Conservation (phyloP, 805 yeast genomes). For the Metschnikowia amazonensis region DNA sequence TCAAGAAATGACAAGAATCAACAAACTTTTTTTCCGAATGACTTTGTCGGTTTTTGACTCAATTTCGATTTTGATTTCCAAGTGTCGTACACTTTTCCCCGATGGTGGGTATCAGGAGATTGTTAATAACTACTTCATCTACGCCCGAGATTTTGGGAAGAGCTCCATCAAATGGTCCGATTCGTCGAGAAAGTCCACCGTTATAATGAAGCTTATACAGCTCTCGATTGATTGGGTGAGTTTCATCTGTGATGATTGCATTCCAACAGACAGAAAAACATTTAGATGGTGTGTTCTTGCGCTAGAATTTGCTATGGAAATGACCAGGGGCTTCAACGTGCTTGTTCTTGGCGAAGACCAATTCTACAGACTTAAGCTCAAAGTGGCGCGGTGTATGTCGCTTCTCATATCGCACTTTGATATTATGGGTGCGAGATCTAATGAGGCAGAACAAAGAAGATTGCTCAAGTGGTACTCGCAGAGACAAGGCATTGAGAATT, state of each 20-base stretch:
- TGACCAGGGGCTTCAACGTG: conserved; percentile 87
- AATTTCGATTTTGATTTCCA: conserved; percentile 48
- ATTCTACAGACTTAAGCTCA: conserved; percentile 64
- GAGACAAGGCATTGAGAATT: conserved; percentile 49
- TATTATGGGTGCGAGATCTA: conserved; percentile 95
- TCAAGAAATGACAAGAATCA: conserved; percentile 61
- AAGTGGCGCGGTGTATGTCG: conserved; percentile 94
- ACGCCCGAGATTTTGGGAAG: conserved; percentile 77
- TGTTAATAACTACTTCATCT: conserved; percentile 68
- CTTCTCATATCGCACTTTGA: conserved; percentile 92
- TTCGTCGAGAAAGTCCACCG: conserved; percentile 58
- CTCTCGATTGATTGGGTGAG: conserved; percentile 87
- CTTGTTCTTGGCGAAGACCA: conserved; percentile 74
- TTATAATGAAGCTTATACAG: conserved; percentile 68
- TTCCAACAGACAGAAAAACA: conserved; percentile 85
- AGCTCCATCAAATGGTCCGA: conserved; percentile 65
- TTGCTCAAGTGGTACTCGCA: conserved; percentile 51
- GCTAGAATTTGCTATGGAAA: conserved; percentile 90
- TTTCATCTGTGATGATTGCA: conserved; percentile 90
- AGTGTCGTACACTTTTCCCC: conserved; percentile 49
- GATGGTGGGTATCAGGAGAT: conserved; percentile 67
- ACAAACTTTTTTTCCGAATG: conserved; percentile 64
- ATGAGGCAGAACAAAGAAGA: conserved; percentile 56
- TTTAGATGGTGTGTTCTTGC: conserved; percentile 97
- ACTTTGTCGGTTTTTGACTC: conserved; percentile 62